phyloP scores from a whole-genome alignment of 78 protist species.

The Dictyostelium intermedium region DNA sequence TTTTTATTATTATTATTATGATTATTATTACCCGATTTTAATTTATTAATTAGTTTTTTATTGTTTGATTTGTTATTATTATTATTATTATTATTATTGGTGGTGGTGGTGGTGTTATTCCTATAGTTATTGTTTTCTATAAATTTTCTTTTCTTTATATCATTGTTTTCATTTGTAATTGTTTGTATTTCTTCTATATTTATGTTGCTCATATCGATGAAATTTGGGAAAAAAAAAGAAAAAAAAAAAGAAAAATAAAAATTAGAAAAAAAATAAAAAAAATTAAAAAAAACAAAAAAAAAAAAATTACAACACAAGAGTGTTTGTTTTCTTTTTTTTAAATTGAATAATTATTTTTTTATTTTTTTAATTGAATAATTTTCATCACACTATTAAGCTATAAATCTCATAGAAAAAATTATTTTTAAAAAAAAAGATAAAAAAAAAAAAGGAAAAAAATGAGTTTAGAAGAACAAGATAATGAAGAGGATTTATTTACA shows the following conservation, averaged over 20 bases:
- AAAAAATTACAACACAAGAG: neutral
- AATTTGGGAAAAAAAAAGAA: neutral
- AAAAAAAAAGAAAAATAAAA: neutral
- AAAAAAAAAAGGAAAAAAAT: neutral
- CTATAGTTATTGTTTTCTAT: neutral
- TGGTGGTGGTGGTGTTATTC: neutral
- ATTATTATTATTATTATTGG: neutral
- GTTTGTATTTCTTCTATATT: neutral
- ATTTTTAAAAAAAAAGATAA: neutral
- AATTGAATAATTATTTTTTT: neutral
- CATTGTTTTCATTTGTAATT: neutral
- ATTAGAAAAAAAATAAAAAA: neutral
- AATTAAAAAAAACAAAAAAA: neutral
- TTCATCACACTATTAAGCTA: neutral
- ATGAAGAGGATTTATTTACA: neutral
- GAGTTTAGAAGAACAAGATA: neutral
- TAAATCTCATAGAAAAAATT: neutral
- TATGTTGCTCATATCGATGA: neutral
- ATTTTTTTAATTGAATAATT: neutral
- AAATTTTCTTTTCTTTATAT: neutral
- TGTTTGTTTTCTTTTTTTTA: no score
- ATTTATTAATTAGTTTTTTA: neutral
- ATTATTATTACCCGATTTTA: neutral
- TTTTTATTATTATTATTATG: slow-evolving; percentile 7
- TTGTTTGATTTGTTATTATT: neutral